Percentiles rank a stretch among this genome's conserved stretches.
phyloP scores from a whole-genome alignment of 176 grass and related monocot genomes.

The Rhynchospora pubera region DNA sequence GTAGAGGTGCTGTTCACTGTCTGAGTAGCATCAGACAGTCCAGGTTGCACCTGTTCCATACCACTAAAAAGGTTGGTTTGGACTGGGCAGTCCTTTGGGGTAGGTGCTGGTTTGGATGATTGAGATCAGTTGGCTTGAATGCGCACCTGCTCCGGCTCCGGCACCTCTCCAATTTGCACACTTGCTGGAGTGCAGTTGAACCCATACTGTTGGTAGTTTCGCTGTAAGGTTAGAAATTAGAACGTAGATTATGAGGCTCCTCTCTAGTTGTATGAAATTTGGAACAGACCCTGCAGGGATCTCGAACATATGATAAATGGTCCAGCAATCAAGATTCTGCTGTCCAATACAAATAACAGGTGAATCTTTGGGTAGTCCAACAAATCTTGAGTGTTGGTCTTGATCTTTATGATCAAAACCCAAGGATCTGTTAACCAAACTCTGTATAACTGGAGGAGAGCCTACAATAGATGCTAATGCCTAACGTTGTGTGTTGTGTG shows the following conservation, averaged over 20 bases:
- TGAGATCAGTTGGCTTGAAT: neutral
- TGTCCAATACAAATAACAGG: neutral
- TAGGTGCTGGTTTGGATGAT: neutral
- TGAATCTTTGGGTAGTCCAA: neutral
- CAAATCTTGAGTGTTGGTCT: neutral
- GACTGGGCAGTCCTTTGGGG: neutral
- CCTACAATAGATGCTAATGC: neutral
- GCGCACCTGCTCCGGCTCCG: neutral
- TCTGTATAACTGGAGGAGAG: neutral
- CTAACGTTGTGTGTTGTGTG: neutral
- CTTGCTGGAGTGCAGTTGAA: neutral
- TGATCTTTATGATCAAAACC: neutral
- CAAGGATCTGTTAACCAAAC: neutral
- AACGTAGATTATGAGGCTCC: neutral
- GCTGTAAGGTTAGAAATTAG: neutral
- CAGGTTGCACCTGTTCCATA: neutral
- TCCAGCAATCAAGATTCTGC: neutral
- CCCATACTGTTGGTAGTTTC: neutral
- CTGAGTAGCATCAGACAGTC: neutral
- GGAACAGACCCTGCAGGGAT: neutral
- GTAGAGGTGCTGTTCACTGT: neutral
- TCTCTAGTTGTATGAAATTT: neutral
- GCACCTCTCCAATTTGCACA: neutral
- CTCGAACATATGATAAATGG: neutral
- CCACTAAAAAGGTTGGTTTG: neutral